Evolutionary conservation across 208 protist species (phyloP), one percentile per base, ranked within the genome.

Genomic region (Crithidia mellificae): DNA sequence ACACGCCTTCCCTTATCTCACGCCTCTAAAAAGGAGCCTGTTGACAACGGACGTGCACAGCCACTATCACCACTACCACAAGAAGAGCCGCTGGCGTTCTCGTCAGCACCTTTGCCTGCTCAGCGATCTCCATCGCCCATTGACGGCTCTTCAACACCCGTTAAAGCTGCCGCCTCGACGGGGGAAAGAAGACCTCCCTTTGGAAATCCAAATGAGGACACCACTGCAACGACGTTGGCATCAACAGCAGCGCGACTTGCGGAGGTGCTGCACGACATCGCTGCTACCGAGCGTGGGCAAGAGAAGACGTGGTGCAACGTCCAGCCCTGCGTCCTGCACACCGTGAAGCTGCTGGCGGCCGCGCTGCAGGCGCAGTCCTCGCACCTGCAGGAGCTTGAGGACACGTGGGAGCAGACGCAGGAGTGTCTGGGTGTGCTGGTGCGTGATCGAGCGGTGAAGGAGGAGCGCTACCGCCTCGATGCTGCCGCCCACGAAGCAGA

Each of bases 221-320:
- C 54, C 14, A 14, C 19, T 3, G 2, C 15, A 25, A 20, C 39
- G 12, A 30, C 15, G 19, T 29, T 8, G 55, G 32, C 47, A 17
- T 52, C 1, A 27, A n/a, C n/a, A n/a, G n/a, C 46, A 15, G 9
- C 70, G 24, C 72, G 67, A 5, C 63, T 78, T 15, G 47, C 32
- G 5, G 72, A 73, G 11, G 68, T 79, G 34, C 53, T 88, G 34
- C 55, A 27, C 0, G 79, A 78, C 32, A 85, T 93, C 30, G 41
- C 22, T 0, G 71, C 67, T 1, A 93, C 87, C 17, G 78, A 83
- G 38, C 64, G 71, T 6, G 77, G 83, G 0, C 41, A 72, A 22
- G 73, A 69, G 24, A 84, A 74, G 74, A 63, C 56, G 24, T 93
- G 87, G 87, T 68, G 83, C 24, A 93, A 93, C 59, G 88, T 93